A percentile compares a stretch with the other conserved stretches of the same genome.
phyloP scores from a whole-genome alignment of 768 basidiomycete genomes.

The Podaxis sp. region DNA sequence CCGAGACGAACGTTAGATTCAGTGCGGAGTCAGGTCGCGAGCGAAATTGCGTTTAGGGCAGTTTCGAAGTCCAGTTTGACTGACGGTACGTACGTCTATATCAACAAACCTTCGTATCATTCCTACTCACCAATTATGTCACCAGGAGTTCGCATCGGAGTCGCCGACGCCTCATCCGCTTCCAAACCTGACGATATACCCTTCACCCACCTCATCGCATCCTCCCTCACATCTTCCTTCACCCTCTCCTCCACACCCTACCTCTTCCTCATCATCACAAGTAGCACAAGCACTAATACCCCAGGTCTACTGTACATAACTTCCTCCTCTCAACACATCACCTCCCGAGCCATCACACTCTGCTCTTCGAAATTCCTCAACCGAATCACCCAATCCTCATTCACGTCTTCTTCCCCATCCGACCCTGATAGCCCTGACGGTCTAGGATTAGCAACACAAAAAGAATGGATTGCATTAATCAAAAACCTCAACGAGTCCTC shows the following conservation, averaged over 20 bases:
- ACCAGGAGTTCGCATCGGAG: constrained; percentile 49
- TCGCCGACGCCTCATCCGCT: constrained; percentile 56
- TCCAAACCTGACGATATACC: constrained; percentile 39
- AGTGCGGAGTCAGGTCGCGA: constrained; percentile 55
- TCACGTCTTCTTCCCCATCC: constrained; percentile 6
- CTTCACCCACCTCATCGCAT: constrained; percentile 55
- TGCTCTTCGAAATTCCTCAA: constrained; percentile 67
- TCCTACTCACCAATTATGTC: neutral
- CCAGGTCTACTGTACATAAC: constrained; percentile 52
- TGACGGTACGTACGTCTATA: constrained; percentile 32
- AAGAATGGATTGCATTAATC: constrained; percentile 42
- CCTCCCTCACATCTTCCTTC: constrained; percentile 37
- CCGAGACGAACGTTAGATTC: constrained; percentile 48
- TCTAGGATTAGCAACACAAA: constrained; percentile 8
- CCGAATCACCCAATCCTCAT: constrained; percentile 38
- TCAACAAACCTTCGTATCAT: too few relatives aligned
- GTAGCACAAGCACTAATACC: constrained; percentile 24
- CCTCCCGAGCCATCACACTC: constrained; percentile 66
- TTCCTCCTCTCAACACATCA: constrained; percentile 48
- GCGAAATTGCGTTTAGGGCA: constrained; percentile 50
- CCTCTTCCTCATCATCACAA: constrained; percentile 54
- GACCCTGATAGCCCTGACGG: neutral
- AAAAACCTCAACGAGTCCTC: constrained; percentile 47
- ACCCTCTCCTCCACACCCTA: constrained; percentile 30
- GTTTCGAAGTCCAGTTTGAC: constrained; percentile 43